Percentiles rank a stretch among this genome's conserved stretches.
Conservation (phyloP, 2,329 filamentous ascomycete genomes). For the Xylariaceae sp. region DNA sequence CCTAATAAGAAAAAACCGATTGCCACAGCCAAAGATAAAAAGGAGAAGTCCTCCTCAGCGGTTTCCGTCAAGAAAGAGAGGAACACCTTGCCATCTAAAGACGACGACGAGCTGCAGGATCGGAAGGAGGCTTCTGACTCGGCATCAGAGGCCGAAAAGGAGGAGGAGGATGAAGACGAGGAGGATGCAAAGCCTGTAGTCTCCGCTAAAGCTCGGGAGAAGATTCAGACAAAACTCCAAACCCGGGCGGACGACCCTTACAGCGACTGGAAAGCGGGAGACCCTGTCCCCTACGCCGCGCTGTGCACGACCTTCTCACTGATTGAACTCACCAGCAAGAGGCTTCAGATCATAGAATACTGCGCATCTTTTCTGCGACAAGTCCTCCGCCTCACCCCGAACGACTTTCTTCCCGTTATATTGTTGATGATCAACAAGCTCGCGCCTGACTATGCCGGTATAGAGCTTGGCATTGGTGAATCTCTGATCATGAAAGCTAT, state of each 20-base stretch:
- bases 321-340: conserved; percentile 89
- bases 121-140: conserved; percentile 38
- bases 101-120: conserved; percentile 25
- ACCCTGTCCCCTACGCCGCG: conserved; percentile 88
- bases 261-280: conserved; percentile 85
- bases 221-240: conserved; percentile 70
- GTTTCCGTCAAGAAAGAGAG: conserved; percentile 17
- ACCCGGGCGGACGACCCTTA: conserved; percentile 70
- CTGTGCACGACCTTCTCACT: conserved; percentile 92
- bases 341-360: conserved; percentile 79
- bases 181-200: conserved; percentile 61
- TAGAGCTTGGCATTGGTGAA: conserved; percentile 97
- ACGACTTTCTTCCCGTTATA: conserved; percentile 80
- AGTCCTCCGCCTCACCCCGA: conserved; percentile 83
- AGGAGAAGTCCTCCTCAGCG: conserved; percentile 21
- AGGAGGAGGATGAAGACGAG: conserved; percentile 37
- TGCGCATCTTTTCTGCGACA: conserved; percentile 88
- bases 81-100: conserved; percentile 12
- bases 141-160: conserved; percentile 42
- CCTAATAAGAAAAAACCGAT: conserved; percentile 18
- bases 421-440: conserved; percentile 97
- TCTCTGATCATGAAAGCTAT: conserved; percentile 99
- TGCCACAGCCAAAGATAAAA: conserved; percentile 19
- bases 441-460: conserved; percentile 90
- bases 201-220: conserved; percentile 68